These are phyloP conservation scores for Oxytropis ochrocephala DNA, from an alignment of 306 rosid species.

Conservation along the genomic window DNA sequence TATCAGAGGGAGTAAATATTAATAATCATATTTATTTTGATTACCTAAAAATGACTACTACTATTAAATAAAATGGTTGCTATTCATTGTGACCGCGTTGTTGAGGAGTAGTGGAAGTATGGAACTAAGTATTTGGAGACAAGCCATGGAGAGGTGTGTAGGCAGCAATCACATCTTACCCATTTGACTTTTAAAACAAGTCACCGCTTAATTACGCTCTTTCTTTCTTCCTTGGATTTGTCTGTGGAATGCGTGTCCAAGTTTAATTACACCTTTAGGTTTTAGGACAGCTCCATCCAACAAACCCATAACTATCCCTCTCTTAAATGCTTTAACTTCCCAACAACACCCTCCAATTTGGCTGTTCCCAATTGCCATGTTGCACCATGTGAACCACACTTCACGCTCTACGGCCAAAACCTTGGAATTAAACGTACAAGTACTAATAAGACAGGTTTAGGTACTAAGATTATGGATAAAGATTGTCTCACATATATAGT, in stretches of 20 bases:
- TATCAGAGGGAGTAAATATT: too few relatives aligned
- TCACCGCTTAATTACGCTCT: not conserved
- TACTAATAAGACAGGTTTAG: not conserved
- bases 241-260: constrained; percentile 7
- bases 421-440: not conserved
- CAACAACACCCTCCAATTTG: constrained; percentile 27
- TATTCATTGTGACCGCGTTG: not conserved
- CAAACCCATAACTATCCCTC: constrained; percentile 16
- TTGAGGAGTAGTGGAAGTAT: not conserved
- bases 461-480: constrained; percentile 16
- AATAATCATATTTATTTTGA: too few relatives aligned
- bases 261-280: not conserved
- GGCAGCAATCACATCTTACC: not conserved
- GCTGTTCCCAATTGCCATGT: constrained; percentile 12
- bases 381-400: constrained; percentile 4
- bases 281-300: constrained; percentile 19
- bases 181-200: not conserved
- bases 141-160: not conserved
- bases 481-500: not conserved
- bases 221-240: not conserved
- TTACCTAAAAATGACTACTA: too few relatives aligned
- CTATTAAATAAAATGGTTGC: too few relatives aligned
- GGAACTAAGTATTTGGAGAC: not conserved
- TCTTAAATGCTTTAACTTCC: constrained; percentile 30
- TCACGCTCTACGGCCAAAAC: not conserved